These are phyloP conservation scores for Trichoderma parareesei DNA, from an alignment of 495 filamentous ascomycete species.

Conservation along the genomic window DNA sequence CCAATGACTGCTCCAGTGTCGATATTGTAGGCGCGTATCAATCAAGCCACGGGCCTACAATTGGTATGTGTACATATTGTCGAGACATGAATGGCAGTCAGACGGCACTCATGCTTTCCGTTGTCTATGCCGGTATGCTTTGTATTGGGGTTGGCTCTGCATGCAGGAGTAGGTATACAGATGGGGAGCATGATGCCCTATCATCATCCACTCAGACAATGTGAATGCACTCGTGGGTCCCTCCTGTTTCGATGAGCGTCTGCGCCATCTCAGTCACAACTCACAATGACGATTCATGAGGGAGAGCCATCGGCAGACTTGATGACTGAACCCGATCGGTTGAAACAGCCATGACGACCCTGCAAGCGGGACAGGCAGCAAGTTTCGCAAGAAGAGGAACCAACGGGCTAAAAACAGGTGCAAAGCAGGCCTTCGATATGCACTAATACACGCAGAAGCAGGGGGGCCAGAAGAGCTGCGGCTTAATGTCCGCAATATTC, in stretches of 20 bases:
- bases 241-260: neutral
- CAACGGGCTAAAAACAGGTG: neutral
- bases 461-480: neutral
- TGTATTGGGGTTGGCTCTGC: too few relatives aligned
- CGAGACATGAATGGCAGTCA: neutral
- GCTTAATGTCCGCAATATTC: neutral
- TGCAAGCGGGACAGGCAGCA: conserved; percentile 1
- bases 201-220: too few relatives aligned
- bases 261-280: neutral
- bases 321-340: neutral
- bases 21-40: neutral
- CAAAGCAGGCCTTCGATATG: neutral
- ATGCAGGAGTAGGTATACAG: too few relatives aligned
- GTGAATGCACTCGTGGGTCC: neutral
- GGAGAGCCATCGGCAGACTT: neutral
- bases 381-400: neutral
- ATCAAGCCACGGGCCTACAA: neutral
- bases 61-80: too few relatives aligned
- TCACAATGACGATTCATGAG: neutral
- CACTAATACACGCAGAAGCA: neutral
- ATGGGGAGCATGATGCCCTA: too few relatives aligned
- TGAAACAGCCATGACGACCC: neutral
- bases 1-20: neutral
- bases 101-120: too few relatives aligned
- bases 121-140: too few relatives aligned